Conservation (phyloP, 305 asterid genomes). For the Solanum hybrid region DNA sequence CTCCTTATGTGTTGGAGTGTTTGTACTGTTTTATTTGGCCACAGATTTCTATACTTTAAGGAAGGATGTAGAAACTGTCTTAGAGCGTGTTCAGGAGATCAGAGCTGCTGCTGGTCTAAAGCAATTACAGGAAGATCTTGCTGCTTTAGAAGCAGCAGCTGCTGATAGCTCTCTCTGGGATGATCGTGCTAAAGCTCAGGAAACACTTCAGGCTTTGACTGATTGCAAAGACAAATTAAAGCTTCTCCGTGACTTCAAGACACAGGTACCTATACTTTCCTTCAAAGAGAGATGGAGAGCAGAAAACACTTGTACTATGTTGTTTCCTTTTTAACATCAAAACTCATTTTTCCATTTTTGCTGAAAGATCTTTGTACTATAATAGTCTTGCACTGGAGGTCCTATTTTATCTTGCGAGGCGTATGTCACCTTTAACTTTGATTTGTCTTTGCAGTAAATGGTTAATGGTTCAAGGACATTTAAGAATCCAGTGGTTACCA, state of each 20-base stretch:
- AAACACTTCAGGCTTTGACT: conserved; percentile 80
- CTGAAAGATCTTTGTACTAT: neutral
- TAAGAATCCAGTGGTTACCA: neutral
- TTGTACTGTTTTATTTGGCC: neutral
- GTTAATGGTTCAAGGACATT: neutral
- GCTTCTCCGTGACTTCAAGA: conserved; percentile 73
- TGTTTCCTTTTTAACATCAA: conserved; percentile 1
- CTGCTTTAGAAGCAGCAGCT: conserved; percentile 72
- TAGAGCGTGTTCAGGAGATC: conserved; percentile 76
- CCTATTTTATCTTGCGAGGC: neutral
- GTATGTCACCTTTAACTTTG: neutral
- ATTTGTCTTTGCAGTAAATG: neutral
- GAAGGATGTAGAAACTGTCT: conserved; percentile 59
- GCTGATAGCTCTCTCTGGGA: conserved; percentile 87
- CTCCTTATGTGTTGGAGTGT: neutral
- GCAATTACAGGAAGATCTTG: conserved; percentile 57
- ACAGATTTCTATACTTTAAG: conserved; percentile 87
- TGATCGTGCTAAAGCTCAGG: conserved; percentile 85
- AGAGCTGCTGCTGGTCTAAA: conserved; percentile 70
- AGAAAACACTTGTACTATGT: neutral
- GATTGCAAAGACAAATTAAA: conserved; percentile 83
- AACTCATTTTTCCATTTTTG: neutral
- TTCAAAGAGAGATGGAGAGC: neutral
- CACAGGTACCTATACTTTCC: conserved; percentile 42
- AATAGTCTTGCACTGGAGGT: neutral